Evolutionary conservation across 2,329 filamentous ascomycete species (phyloP).

Genomic region (Trichophyton simii): DNA sequence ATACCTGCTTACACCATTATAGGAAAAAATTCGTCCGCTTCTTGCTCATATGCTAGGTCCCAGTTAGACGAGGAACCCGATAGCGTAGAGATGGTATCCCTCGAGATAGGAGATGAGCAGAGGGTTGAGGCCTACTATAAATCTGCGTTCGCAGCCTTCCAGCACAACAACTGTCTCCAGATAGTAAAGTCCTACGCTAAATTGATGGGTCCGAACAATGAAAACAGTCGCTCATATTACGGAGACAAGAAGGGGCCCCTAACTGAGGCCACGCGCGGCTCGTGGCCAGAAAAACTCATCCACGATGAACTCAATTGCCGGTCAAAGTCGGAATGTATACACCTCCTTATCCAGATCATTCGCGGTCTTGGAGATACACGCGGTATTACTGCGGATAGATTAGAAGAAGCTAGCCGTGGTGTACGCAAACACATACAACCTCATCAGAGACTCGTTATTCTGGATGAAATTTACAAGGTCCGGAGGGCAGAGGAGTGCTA

Average conservation of each 20-base stretch:
- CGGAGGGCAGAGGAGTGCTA: slow-evolving; percentile 27
- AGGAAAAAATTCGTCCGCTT: not conserved
- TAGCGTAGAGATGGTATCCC: slow-evolving; percentile 7
- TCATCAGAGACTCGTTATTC: slow-evolving; percentile 24
- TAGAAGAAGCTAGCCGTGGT: slow-evolving; percentile 30
- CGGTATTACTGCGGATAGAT: slow-evolving; percentile 27
- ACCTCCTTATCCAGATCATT: slow-evolving; percentile 30
- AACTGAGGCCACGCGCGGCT: slow-evolving; percentile 30
- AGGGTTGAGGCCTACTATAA: slow-evolving; percentile 35
- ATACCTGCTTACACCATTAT: not conserved
- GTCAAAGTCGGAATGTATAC: slow-evolving; percentile 31
- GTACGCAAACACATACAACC: slow-evolving; percentile 24
- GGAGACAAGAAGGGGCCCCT: slow-evolving; percentile 32
- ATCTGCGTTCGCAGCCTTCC: slow-evolving; percentile 30
- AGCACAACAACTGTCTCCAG: slow-evolving; percentile 34
- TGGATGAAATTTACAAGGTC: slow-evolving; percentile 27
- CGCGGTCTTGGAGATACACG: slow-evolving; percentile 24
- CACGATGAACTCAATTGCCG: slow-evolving; percentile 40
- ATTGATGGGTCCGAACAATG: slow-evolving; percentile 35
- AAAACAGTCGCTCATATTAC: slow-evolving; percentile 38
- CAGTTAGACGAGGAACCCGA: not conserved
- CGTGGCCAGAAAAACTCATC: slow-evolving; percentile 19
- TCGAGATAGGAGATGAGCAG: slow-evolving; percentile 29
- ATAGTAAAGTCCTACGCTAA: slow-evolving; percentile 37
- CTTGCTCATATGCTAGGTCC: not conserved